phyloP scores from a whole-genome alignment of 225 moss, liverwort and hornwort genomes.

The Lunularia cruciata region DNA sequence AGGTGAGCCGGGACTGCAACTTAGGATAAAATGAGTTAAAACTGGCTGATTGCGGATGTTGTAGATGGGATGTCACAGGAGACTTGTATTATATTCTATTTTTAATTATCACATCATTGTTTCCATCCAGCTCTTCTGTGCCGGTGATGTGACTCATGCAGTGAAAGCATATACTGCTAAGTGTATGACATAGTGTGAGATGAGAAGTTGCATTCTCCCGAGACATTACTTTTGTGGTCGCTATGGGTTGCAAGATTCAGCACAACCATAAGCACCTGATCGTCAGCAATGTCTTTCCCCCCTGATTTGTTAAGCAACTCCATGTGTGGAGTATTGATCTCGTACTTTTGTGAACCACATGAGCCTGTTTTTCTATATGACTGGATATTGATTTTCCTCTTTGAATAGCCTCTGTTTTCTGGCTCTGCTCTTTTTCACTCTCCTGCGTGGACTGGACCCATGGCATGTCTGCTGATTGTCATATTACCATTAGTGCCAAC shows the following conservation, averaged over 20 bases:
- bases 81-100: conserved; percentile 57
- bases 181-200: conserved; percentile 16
- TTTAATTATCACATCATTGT: conserved; percentile 43
- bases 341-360: background rate
- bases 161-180: conserved; percentile 6
- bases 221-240: conserved; percentile 8
- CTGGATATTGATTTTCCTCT: background rate
- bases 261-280: conserved; percentile 4
- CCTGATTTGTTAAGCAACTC: conserved; percentile 15
- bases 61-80: conserved; percentile 44
- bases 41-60: conserved; percentile 46
- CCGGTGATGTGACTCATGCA: conserved; percentile 16
- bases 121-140: conserved; percentile 34
- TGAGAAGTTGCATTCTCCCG: background rate
- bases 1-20: conserved; percentile 40
- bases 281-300: conserved; percentile 5
- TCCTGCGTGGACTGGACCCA: no score
- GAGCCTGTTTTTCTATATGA: background rate
- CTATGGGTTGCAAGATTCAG: conserved; percentile 11
- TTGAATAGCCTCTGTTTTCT: background rate
- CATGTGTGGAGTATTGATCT: conserved; percentile 4
- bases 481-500: no score
- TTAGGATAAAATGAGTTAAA: conserved; percentile 47
- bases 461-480: no score
- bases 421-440: background rate